A percentile compares a stretch with the other conserved stretches of the same genome.
Conservation (phyloP, 2,329 filamentous ascomycete genomes). For the Claviceps pusilla region DNA sequence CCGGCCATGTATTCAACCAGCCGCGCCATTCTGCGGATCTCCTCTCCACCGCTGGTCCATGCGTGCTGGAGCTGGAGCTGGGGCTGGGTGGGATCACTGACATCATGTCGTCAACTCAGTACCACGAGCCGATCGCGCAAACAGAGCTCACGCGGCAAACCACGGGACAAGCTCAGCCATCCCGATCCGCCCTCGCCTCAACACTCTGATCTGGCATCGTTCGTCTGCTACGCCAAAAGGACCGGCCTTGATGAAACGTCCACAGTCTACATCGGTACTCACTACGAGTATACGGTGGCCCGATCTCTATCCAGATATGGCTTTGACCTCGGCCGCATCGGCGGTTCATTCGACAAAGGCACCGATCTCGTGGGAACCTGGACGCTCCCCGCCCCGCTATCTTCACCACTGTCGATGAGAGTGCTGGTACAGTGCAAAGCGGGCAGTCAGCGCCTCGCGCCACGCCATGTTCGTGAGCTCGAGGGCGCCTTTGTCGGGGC, state of each 20-base stretch:
- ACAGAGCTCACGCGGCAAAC: not conserved
- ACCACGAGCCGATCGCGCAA: not conserved
- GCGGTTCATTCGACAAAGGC: slow-evolving; percentile 51
- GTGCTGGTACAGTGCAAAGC: slow-evolving; percentile 57
- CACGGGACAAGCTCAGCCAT: slow-evolving; percentile 16
- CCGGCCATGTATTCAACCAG: not conserved
- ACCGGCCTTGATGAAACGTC: slow-evolving; percentile 38
- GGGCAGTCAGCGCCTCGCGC: slow-evolving; percentile 34
- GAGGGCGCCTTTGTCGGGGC: slow-evolving; percentile 65
- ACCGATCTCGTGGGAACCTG: slow-evolving; percentile 63
- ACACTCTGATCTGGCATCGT: slow-evolving; percentile 50
- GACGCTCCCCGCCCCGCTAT: slow-evolving; percentile 30
- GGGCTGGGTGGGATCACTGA: no score
- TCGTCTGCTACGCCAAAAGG: slow-evolving; percentile 47
- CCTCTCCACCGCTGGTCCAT: not conserved
- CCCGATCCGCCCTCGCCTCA: slow-evolving; percentile 31
- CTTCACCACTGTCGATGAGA: slow-evolving; percentile 21
- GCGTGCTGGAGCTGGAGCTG: not conserved
- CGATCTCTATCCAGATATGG: slow-evolving; percentile 41
- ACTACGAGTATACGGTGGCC: slow-evolving; percentile 59
- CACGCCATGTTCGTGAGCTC: slow-evolving; percentile 54
- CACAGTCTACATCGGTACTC: slow-evolving; percentile 55
- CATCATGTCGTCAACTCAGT: not conserved
- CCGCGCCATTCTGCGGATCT: not conserved
- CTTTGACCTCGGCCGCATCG: slow-evolving; percentile 50